Evolutionary conservation across 139 green algal species (phyloP).

Genomic region (Chlamydomonas asymmetrica): DNA sequence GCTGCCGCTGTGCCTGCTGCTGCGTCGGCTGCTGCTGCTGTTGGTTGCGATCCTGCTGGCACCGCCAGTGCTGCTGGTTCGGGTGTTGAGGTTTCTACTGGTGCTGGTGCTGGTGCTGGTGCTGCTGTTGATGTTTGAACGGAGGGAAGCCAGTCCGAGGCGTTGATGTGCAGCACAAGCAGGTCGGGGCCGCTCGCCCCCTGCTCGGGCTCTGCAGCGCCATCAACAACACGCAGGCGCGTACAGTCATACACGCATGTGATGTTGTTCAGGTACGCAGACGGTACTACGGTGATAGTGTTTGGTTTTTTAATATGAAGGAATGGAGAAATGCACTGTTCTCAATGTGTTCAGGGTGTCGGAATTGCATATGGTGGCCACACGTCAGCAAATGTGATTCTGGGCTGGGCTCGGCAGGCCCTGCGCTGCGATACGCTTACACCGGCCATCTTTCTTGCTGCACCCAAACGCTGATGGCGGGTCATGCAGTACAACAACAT

Average conservation of each 20-base stretch:
- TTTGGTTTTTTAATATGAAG: no score
- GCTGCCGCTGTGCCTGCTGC: neutral
- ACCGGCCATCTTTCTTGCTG: no score
- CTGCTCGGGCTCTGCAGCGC: conserved; percentile 19
- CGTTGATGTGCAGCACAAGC: conserved; percentile 39
- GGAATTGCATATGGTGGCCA: no score
- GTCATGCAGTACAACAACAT: no score
- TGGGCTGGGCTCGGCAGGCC: no score
- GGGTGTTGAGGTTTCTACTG: neutral
- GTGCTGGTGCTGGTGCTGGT: neutral
- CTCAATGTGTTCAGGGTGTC: no score
- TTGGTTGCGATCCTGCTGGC: neutral
- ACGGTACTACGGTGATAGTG: no score
- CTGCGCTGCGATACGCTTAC: no score
- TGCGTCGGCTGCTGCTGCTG: neutral
- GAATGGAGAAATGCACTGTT: no score
- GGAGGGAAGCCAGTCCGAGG: neutral
- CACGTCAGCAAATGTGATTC: no score
- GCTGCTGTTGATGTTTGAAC: neutral
- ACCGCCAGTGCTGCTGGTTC: neutral
- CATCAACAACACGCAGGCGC: neutral
- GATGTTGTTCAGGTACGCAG: no score
- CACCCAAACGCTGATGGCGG: no score
- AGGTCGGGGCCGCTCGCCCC: conserved; percentile 27
- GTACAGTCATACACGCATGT: neutral